phyloP scores from a whole-genome alignment of 1,284 basidiomycete species.

The Rhodotorula sp. region DNA sequence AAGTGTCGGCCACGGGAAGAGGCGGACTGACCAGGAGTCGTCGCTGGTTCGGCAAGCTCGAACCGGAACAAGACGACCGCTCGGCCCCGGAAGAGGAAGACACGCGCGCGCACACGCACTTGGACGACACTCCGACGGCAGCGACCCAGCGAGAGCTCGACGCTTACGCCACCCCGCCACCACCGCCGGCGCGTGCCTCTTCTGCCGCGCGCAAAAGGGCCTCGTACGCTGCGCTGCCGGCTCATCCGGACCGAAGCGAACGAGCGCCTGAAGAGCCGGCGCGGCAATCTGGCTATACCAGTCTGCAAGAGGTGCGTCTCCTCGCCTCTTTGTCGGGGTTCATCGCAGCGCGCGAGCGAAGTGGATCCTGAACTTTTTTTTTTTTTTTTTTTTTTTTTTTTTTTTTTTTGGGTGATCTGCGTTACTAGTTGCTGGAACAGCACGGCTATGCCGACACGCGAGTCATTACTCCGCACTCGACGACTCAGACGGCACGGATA shows the following conservation, averaged over 20 bases:
- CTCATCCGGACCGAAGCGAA: not conserved
- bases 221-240: not conserved
- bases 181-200: not conserved
- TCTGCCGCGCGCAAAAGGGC: not conserved
- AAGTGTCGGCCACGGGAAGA: not conserved
- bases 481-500: not conserved
- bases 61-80: not conserved
- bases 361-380: not conserved
- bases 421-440: slow-evolving; percentile 6
- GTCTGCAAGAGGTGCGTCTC: slow-evolving; percentile 14
- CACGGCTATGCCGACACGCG: slow-evolving; percentile 24
- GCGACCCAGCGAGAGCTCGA: not conserved
- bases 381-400: too few species aligned
- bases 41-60: not conserved
- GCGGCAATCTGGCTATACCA: not conserved
- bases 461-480: slow-evolving; percentile 17
- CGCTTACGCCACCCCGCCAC: not conserved
- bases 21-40: not conserved
- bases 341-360: too few species aligned
- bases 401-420: too few species aligned
- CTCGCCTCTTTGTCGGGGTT: not conserved
- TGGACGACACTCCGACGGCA: not conserved
- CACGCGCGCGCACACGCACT: not conserved
- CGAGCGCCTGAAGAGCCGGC: not conserved
- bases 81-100: not conserved